A percentile compares a stretch with the other conserved stretches of the same genome.
Conservation (phyloP, 75 land plant species). For the Ceratopteris richardii region DNA sequence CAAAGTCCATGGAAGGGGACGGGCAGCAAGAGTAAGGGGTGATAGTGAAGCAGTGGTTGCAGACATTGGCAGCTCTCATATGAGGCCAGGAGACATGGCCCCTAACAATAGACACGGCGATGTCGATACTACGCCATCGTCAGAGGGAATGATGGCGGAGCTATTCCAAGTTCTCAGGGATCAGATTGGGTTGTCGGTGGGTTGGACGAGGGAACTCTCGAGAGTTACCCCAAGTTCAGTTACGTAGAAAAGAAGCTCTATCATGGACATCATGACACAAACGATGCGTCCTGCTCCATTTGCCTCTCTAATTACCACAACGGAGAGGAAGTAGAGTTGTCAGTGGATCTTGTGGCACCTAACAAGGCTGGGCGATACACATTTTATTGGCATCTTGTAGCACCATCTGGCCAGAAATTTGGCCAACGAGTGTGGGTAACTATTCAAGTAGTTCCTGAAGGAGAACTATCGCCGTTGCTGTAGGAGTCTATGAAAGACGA, state of each 20-base stretch:
- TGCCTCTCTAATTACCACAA: conserved; percentile 78
- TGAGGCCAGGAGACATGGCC: background rate
- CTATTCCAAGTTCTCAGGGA: background rate
- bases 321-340: too few relatives aligned
- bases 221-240: conserved; percentile 71
- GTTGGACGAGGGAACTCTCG: conserved; percentile 58
- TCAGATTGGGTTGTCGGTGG: conserved; percentile 29
- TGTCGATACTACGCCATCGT: background rate
- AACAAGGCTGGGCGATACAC: too few relatives aligned
- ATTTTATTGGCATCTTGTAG: too few relatives aligned
- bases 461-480: too few relatives aligned
- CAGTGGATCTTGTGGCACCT: too few relatives aligned
- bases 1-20: conserved; percentile 18
- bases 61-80: too few relatives aligned
- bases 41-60: background rate
- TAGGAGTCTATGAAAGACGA: too few relatives aligned
- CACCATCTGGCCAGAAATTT: too few relatives aligned
- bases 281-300: conserved; percentile 53
- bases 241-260: conserved; percentile 25
- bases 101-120: background rate
- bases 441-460: too few relatives aligned
- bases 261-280: background rate
- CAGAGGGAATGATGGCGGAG: background rate
- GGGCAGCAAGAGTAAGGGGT: background rate
- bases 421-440: too few relatives aligned